phyloP scores from a whole-genome alignment of 495 filamentous ascomycete genomes.

The Lophium mytilinum region DNA sequence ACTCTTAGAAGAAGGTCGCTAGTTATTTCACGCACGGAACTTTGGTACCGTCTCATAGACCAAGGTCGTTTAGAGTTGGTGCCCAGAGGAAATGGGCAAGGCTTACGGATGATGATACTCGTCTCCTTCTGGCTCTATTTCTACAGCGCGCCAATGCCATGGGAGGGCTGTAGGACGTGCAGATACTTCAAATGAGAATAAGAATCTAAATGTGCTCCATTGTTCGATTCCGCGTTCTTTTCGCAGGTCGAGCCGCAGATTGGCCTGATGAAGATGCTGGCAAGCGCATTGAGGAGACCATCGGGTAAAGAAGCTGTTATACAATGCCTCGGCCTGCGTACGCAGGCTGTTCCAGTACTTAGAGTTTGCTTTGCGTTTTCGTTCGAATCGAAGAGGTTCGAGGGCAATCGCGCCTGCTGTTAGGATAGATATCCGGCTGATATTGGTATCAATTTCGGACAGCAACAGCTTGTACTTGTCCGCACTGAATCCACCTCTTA shows the following conservation, averaged over 20 bases:
- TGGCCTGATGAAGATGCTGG: conserved; percentile 20
- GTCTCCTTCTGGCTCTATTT: not conserved
- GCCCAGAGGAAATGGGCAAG: no score
- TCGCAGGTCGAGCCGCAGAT: conserved; percentile 25
- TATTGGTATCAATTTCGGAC: conserved; percentile 5
- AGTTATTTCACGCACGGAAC: not conserved
- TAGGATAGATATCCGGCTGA: conserved; percentile 1
- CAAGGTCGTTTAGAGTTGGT: no score
- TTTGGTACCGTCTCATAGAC: no score
- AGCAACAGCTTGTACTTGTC: conserved; percentile 4
- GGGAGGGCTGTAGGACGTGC: not conserved
- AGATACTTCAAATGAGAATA: conserved; percentile 18
- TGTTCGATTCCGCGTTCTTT: not conserved
- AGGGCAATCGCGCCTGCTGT: conserved; percentile 2
- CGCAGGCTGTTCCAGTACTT: conserved; percentile 20
- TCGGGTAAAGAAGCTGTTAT: conserved; percentile 15
- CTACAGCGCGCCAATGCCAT: not conserved
- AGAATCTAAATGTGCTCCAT: conserved; percentile 14
- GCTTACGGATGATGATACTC: not conserved
- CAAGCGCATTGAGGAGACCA: conserved; percentile 20
- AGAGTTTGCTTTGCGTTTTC: not conserved
- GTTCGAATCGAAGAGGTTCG: not conserved
- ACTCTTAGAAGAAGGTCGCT: not conserved
- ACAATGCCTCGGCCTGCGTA: conserved; percentile 20
- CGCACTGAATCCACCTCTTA: conserved; percentile 16